These are phyloP conservation scores for Aphanocladium album DNA, from an alignment of 2,329 filamentous ascomycete species.

Conservation along the genomic window DNA sequence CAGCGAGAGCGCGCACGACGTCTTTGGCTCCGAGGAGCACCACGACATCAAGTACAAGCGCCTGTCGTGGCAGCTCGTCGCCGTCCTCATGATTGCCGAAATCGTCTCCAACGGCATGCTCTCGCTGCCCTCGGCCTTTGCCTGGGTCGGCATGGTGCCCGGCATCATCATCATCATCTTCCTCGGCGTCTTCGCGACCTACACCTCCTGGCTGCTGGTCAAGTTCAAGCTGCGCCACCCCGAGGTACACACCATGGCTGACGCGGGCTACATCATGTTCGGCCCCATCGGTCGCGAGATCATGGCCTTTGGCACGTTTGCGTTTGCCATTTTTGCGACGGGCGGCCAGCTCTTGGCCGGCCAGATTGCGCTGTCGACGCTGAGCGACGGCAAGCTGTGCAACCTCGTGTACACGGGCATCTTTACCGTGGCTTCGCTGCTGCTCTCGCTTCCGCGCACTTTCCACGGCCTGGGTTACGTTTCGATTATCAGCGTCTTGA, in stretches of 20 bases:
- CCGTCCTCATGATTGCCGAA: constrained; percentile 51
- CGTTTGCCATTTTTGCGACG: constrained; percentile 47
- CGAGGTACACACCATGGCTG: constrained; percentile 53
- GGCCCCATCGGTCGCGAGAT: constrained; percentile 47
- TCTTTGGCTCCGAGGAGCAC: constrained; percentile 24
- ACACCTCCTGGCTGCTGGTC: constrained; percentile 44
- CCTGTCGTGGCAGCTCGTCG: constrained; percentile 46
- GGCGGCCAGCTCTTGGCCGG: constrained; percentile 47
- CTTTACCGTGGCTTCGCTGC: constrained; percentile 42
- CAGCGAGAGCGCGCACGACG: constrained; percentile 10
- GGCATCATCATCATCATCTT: constrained; percentile 47
- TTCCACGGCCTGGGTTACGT: constrained; percentile 45
- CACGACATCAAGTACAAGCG: constrained; percentile 48
- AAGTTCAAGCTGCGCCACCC: constrained; percentile 50
- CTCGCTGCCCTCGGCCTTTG: constrained; percentile 45
- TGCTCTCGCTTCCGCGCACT: constrained; percentile 44
- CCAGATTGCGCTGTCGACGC: constrained; percentile 41
- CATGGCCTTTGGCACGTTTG: constrained; percentile 42
- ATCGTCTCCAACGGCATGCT: constrained; percentile 52
- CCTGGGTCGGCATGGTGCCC: constrained; percentile 47
- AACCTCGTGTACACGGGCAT: constrained; percentile 46
- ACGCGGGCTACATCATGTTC: constrained; percentile 49
- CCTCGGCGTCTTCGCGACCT: constrained; percentile 46
- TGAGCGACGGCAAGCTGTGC: constrained; percentile 44
- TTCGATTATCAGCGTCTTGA: constrained; percentile 37